Evolutionary conservation across 306 rosid species (phyloP).

Genomic region (Astragalus membranaceus): DNA sequence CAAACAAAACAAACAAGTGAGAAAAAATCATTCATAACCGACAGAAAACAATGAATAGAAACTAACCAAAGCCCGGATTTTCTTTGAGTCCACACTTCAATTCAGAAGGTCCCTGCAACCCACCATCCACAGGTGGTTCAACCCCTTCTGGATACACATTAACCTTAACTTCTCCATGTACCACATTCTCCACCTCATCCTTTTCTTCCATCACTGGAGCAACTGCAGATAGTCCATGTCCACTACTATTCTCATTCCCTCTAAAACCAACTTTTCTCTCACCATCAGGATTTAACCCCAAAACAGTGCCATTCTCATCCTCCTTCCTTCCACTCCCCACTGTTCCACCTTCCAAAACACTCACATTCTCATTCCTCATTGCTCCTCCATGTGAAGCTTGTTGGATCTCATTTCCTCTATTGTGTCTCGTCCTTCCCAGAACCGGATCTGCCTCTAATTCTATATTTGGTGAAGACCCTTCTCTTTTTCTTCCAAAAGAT

Average conservation of each 20-base stretch:
- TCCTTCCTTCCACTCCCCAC: constrained; percentile 31
- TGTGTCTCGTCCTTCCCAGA: constrained; percentile 47
- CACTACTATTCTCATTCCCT: constrained; percentile 36
- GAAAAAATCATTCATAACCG: neutral
- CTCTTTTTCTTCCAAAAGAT: constrained; percentile 41
- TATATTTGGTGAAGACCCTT: constrained; percentile 61
- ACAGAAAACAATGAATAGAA: neutral
- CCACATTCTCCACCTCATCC: constrained; percentile 32
- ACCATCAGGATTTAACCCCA: constrained; percentile 24
- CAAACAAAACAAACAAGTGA: constrained; percentile 1
- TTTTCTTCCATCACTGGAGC: constrained; percentile 43
- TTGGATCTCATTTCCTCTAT: constrained; percentile 57
- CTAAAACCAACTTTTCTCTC: constrained; percentile 38
- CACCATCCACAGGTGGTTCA: constrained; percentile 36
- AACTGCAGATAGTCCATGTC: constrained; percentile 40
- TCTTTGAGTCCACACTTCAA: constrained; percentile 71
- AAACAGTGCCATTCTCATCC: constrained; percentile 27
- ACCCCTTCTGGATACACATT: constrained; percentile 35
- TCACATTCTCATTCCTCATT: constrained; percentile 13
- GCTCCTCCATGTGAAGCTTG: constrained; percentile 36
- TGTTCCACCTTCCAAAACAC: constrained; percentile 14
- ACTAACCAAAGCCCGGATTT: constrained; percentile 79
- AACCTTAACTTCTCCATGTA: constrained; percentile 41
- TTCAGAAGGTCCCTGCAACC: constrained; percentile 42
- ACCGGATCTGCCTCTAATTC: constrained; percentile 62